Conservation (phyloP, 345 rosid genomes). For the Eucalyptus pauciflora region DNA sequence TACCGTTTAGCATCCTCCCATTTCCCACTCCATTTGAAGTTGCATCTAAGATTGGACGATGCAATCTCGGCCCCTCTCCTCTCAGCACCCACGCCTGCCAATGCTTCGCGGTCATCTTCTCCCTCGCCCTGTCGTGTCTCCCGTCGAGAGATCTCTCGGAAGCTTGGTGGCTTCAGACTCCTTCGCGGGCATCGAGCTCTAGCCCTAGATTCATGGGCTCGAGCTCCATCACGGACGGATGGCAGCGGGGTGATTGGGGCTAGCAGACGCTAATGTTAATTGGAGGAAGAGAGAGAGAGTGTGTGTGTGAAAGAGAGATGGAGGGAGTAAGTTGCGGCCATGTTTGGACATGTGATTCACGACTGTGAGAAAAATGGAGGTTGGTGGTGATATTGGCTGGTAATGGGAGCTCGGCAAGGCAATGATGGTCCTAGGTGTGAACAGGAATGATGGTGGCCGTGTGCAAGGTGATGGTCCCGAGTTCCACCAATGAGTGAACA, state of each 20-base stretch:
- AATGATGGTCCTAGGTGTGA: neutral
- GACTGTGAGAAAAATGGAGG: neutral
- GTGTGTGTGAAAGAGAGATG: neutral
- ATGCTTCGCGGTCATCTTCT: neutral
- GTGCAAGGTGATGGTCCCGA: neutral
- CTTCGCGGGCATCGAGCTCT: neutral
- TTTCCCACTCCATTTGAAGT: neutral
- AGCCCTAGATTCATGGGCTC: neutral
- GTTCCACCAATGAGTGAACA: neutral
- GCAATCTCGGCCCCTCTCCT: neutral
- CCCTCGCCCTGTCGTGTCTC: neutral
- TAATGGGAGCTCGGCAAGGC: neutral
- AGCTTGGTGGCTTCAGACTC: neutral
- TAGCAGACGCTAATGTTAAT: neutral
- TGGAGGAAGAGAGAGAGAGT: neutral
- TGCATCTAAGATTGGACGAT: neutral
- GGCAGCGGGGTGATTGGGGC: neutral
- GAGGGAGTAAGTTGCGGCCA: neutral
- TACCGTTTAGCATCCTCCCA: neutral
- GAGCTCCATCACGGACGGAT: neutral
- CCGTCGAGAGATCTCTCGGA: neutral
- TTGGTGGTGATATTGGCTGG: neutral
- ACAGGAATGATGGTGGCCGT: neutral
- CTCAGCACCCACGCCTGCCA: neutral
- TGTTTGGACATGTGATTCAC: neutral